Base-by-base conservation (phyloP, 2,329 filamentous ascomycete genomes). In the Apiospora hydei region DNA sequence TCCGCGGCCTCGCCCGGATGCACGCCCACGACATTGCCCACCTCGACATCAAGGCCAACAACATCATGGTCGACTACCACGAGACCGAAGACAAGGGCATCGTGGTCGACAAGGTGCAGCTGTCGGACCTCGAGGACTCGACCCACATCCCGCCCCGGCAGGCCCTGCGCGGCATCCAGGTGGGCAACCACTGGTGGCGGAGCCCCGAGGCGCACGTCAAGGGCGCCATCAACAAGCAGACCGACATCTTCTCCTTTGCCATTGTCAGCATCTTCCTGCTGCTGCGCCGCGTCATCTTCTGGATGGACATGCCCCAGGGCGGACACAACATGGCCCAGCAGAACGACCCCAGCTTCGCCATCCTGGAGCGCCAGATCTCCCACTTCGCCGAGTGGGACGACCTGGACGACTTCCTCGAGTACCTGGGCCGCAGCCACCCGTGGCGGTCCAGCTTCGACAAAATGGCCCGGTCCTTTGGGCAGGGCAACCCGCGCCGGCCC, bases 231-330 rank as follows among this genome's bases (percentile, higher is more conserved):
- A 77, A 81, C 69, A 82, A 81, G 72, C 80, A 81, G 24, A 83
- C 83, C 44, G 83, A 85, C 72, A 81, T 85, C 4, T 85, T 85
- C 76, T 85, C 84, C 43, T 81, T 85, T 73, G 83, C 81, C 16
- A 77, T 84, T 76, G 82, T 85, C 41, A 85, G 83, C 75, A 85
- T 87, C 69, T 86, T 84, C 74, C 82, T 84, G 21, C 77, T 85
- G 67, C 78, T 83, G 11, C 82, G 83, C 74, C 78, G 78, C 69
- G 80, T 85, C 67, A 81, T 85, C 72, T 83, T 85, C 73, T 80
- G 81, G 68, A 79, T 82, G 70, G 78, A 77, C 71, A 81, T 75
- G 72, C 81, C 75, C 71, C 78, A 74, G 73, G 81, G 76, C 73
- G 30, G 18, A 3, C 4, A 46, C 16, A 14, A 4, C 46, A 18